Percentiles rank a stretch among this genome's conserved stretches.
These are phyloP conservation scores for Neoboletus subvelutipes DNA, from an alignment of 768 basidiomycete genomes.

Conservation along the genomic window DNA sequence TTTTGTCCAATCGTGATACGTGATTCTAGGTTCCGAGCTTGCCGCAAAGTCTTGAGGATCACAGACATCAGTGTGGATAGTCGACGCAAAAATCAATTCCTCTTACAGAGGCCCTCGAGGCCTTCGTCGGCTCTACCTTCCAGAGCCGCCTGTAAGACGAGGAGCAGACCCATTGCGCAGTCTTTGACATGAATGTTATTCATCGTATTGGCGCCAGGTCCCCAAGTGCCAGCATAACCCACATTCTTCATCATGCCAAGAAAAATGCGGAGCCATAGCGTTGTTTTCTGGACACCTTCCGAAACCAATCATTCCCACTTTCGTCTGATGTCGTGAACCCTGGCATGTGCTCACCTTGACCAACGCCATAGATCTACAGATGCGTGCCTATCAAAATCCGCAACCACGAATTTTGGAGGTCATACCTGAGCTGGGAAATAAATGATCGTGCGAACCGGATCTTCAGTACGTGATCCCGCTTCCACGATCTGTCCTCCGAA, in stretches of 20 bases:
- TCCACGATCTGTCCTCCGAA: conserved; percentile 32
- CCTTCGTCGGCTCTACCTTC: conserved; percentile 44
- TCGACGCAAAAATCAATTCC: too few relatives aligned
- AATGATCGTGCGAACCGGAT: conserved; percentile 45
- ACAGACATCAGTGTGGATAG: background rate
- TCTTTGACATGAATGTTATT: conserved; percentile 43
- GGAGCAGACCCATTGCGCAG: conserved; percentile 33
- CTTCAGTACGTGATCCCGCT: conserved; percentile 40
- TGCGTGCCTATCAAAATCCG: background rate
- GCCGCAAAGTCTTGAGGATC: conserved; percentile 35
- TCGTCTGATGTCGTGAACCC: background rate
- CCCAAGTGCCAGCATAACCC: conserved; percentile 44
- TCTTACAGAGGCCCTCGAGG: conserved; percentile 41
- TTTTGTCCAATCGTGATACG: conserved; percentile 32
- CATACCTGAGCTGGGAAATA: conserved; percentile 37
- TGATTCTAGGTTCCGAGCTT: conserved; percentile 30
- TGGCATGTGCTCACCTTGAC: conserved; percentile 32
- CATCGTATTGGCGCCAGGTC: conserved; percentile 39
- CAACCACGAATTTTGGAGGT: background rate
- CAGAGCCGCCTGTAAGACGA: conserved; percentile 40
- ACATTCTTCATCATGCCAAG: conserved; percentile 31
- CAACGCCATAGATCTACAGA: conserved; percentile 42
- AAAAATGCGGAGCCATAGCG: conserved; percentile 39
- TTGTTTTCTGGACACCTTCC: conserved; percentile 38
- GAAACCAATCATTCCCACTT: background rate